Conservation (phyloP, 306 rosid genomes). For the Acacia acuminata region DNA sequence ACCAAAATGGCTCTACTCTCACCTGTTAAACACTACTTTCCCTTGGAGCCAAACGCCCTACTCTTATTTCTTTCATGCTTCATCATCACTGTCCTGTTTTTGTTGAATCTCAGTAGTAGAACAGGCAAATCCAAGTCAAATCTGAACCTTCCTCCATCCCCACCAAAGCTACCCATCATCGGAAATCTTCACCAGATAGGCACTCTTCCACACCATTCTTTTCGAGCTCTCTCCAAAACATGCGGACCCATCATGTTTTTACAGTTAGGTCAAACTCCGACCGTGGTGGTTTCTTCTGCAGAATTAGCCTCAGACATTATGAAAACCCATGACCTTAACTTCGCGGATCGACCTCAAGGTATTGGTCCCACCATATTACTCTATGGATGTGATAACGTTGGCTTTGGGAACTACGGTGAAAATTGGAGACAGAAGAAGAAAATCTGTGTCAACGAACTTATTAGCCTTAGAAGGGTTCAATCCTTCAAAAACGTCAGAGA, state of each 20-base stretch:
- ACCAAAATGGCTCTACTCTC: not conserved
- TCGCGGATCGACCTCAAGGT: conserved; percentile 18
- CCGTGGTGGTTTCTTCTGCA: conserved; percentile 38
- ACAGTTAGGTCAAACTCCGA: conserved; percentile 14
- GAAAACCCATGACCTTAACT: conserved; percentile 21
- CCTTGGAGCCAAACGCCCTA: not conserved
- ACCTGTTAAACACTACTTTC: not conserved
- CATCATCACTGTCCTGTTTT: not conserved
- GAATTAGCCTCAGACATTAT: conserved; percentile 27
- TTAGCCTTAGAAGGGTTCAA: conserved; percentile 37
- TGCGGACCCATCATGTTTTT: not conserved
- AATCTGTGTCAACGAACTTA: conserved; percentile 33
- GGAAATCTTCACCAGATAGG: not conserved
- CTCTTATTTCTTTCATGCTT: not conserved
- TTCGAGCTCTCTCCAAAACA: not conserved
- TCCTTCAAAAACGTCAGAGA: conserved; percentile 24
- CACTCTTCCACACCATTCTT: not conserved
- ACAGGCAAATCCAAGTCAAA: not conserved
- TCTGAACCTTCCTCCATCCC: not conserved
- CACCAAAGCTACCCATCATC: not conserved
- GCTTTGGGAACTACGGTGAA: conserved; percentile 15
- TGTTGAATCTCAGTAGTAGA: not conserved
- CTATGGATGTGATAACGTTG: conserved; percentile 31
- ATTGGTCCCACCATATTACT: conserved; percentile 15
- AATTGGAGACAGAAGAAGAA: conserved; percentile 24